Base-by-base conservation (phyloP, 2,329 filamentous ascomycete genomes). In the Fusarium sp. region DNA sequence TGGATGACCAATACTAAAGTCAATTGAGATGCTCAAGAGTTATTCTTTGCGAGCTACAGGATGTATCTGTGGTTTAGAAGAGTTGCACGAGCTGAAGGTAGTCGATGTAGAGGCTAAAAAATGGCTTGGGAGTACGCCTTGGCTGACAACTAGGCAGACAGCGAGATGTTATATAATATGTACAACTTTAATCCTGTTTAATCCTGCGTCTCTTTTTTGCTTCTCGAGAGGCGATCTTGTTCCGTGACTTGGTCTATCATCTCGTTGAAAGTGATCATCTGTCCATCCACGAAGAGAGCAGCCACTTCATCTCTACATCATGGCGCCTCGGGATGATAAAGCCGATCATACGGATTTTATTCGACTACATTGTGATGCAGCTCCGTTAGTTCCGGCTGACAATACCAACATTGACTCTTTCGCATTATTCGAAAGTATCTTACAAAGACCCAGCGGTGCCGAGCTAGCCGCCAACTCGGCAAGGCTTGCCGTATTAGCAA, bases 81-180 rank as follows among this genome's bases (percentile, higher is more conserved):
- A 11, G 9, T 12, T 11, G 8, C 4, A 24, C 8, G 15, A n/a
- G 16, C 40, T 55, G 27, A n/a, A 18, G 8, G n/a, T 12, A 8
- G 6, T 10, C 9, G 20, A 9, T 9, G 2, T 8, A 24, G 29
- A 3, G 15, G n/a, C 29, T 50, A 18, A 11, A 4, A n/a, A 4
- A 47, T 27, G 25, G 12, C 20, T 25, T 24, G 8, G 9, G 9
- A 70, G 20, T 68, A 61, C 53, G 66, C 66, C 66, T 66, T 66
- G 34, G 60, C 54, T 56, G 40, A 18, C 20, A 20, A 22, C 16
- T 16, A 69, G 66, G 66, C 54, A 56, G 50, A 66, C 53, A 52
- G 10, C 2, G 4, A 30, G 4, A 3, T 12, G 6, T 9, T 0
- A 32, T 25, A 51, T 12, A 8, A 15, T 18, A 38, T n/a, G 5